Base-by-base conservation (phyloP, 192 early-diverging fungal genomes). In the Entophlyctis luteolus region DNA sequence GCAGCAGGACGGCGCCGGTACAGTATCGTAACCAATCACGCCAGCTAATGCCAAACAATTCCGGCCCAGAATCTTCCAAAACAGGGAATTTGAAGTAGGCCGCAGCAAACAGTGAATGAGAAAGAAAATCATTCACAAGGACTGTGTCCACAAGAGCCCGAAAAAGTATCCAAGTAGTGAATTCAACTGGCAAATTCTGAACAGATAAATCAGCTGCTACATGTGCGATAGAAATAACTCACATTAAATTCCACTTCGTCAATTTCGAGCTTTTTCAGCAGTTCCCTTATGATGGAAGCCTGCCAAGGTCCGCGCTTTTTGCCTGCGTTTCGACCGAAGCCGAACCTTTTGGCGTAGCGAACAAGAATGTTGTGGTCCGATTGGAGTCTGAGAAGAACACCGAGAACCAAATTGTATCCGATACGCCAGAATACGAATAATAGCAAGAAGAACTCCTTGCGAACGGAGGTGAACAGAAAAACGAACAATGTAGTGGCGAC, bases 101-200 rank as follows among this genome's bases (percentile, higher is more conserved):
- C 31, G 94, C 62, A 25, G 87, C 89, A 79, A 97, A 93, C 53
- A 84, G 82, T 16, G 90, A 65, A 71, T 96, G 97, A 4, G 90
- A 79, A 0, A 87, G 80, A 63, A 96, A 91, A 75, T 96, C 96
- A 71, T 96, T 97, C 71, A 96, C 87, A 59, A 97, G 77, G 59
- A 98, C 89, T 52, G 95, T 62, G 71, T 97, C 94, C 10, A 94
- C 93, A 31, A 98, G 77, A 69, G 91, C 90, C 33, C 95, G 91
- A 79, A 91, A 98, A 5, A 98, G 81, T 48, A 97, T 77, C 96
- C 96, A 98, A 18, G 90, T 88, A 62, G 95, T 97, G 83, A 91
- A 98, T 77, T 98, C 96, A 66, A 94, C 80, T 12, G 96, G 95
- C 49, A 86, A 86, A n/a, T 73, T 59, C 39, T 70, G 2, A 52